Conservation (phyloP, 352 stramenopile species). For the Phytophthora sojae region DNA sequence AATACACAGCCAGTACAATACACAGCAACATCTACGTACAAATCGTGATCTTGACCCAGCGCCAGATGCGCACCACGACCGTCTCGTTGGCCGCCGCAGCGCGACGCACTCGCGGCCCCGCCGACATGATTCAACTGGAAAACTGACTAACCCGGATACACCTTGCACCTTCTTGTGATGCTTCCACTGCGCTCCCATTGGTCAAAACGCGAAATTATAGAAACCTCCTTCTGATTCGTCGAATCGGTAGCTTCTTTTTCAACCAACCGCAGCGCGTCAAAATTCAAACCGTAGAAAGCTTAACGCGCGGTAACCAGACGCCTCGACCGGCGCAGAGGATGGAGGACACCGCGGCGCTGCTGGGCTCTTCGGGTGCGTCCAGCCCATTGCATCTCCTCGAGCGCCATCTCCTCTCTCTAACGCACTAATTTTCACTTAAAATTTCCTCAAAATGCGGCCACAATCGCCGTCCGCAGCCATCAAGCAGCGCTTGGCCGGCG, state of each 20-base stretch:
- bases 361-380: conserved; percentile 62
- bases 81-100: conserved; percentile 64
- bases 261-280: not conserved
- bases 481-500: conserved; percentile 81
- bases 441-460: not conserved
- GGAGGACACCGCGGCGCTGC: conserved; percentile 64
- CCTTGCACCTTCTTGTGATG: not conserved
- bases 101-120: conserved; percentile 61
- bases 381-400: not conserved
- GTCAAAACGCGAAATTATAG: not conserved
- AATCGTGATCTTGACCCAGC: conserved; percentile 73
- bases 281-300: conserved; percentile 33
- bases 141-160: conserved; percentile 9
- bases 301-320: conserved; percentile 3
- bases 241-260: not conserved
- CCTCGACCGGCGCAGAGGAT: conserved; percentile 26
- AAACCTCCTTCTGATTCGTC: not conserved
- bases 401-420: not conserved
- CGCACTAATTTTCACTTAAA: not conserved
- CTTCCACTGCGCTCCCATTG: not conserved
- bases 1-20: not conserved
- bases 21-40: conserved; percentile 33
- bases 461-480: conserved; percentile 53
- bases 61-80: conserved; percentile 66
- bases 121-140: conserved; percentile 45